phyloP scores from a whole-genome alignment of 148 eudicot species.

The Gaultheria prostrata region DNA sequence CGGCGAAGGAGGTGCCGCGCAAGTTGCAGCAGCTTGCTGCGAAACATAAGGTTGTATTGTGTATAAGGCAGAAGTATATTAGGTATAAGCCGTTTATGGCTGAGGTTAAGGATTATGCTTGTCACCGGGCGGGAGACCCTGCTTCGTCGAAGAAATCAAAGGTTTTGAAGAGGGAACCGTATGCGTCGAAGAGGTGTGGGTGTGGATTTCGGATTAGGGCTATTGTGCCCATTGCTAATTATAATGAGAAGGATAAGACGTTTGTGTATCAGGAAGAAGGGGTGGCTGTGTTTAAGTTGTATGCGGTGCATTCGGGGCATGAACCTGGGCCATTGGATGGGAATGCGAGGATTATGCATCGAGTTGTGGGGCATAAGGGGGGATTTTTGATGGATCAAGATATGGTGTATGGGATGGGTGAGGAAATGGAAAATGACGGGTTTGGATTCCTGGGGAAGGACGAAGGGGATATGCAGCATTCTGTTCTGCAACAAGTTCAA shows the following conservation, averaged over 20 bases:
- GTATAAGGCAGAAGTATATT: conserved; percentile 94
- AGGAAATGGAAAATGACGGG: conserved; percentile 58
- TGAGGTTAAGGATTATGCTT: conserved; percentile 95
- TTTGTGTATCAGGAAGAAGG: conserved; percentile 97
- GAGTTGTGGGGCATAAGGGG: conserved; percentile 84
- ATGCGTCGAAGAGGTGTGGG: conserved; percentile 88
- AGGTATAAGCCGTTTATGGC: conserved; percentile 98
- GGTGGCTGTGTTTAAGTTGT: conserved; percentile 82
- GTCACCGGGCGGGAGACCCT: conserved; percentile 93
- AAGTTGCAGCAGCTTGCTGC: conserved; percentile 70
- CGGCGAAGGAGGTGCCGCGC: conserved; percentile 73
- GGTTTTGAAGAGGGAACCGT: conserved; percentile 82
- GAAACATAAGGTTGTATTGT: conserved; percentile 84
- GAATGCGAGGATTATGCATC: conserved; percentile 96
- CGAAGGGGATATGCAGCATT: conserved; percentile 52
- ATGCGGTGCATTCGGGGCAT: conserved; percentile 95
- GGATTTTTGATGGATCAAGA: conserved; percentile 72
- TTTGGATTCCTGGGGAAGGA: conserved; percentile 48
- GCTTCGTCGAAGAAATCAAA: conserved; percentile 64
- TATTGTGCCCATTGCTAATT: conserved; percentile 83
- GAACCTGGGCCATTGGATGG: conserved; percentile 98
- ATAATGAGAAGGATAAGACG: conserved; percentile 90
- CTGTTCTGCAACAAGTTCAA: conserved; percentile 63
- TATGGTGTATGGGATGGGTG: conserved; percentile 67
- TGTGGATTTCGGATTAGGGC: conserved; percentile 96